phyloP scores from a whole-genome alignment of 2,329 filamentous ascomycete species.

The Sclerotinia spermophila region DNA sequence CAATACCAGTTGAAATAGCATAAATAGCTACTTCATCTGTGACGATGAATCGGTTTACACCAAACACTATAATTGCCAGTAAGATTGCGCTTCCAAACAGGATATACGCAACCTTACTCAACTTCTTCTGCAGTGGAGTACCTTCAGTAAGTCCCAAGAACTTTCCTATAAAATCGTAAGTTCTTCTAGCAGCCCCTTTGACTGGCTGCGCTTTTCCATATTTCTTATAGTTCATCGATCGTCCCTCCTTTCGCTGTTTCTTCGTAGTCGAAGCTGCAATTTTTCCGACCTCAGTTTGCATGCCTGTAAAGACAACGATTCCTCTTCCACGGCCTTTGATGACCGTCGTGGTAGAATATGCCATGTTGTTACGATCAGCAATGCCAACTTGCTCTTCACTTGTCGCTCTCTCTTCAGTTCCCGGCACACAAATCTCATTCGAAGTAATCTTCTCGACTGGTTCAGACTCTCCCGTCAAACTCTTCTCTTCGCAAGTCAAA shows the following conservation, averaged over 20 bases:
- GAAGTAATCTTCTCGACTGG: conserved; percentile 69
- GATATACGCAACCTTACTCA: conserved; percentile 61
- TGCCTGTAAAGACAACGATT: conserved; percentile 52
- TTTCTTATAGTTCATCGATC: conserved; percentile 44
- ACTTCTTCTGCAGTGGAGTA: conserved; percentile 62
- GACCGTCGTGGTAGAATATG: conserved; percentile 53
- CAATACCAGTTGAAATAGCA: conserved; percentile 42
- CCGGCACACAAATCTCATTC: conserved; percentile 40
- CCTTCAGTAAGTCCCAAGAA: conserved; percentile 59
- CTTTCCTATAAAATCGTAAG: conserved; percentile 47
- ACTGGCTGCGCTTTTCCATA: conserved; percentile 44
- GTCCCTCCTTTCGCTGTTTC: conserved; percentile 51
- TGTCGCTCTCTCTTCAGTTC: conserved; percentile 26
- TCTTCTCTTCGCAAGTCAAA: conserved; percentile 77
- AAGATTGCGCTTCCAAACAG: conserved; percentile 55
- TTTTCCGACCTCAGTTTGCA: conserved; percentile 55
- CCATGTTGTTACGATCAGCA: conserved; percentile 53
- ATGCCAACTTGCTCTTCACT: conserved; percentile 46
- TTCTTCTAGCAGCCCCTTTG: conserved; percentile 47
- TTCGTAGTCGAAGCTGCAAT: conserved; percentile 49
- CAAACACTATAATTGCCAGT: conserved; percentile 41
- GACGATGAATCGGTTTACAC: conserved; percentile 41
- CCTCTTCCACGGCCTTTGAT: conserved; percentile 53
- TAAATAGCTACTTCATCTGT: conserved; percentile 35
- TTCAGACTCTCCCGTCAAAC: conserved; percentile 96